Base-by-base conservation (phyloP, 2,329 filamentous ascomycete genomes). In the Fusarium sp. region DNA sequence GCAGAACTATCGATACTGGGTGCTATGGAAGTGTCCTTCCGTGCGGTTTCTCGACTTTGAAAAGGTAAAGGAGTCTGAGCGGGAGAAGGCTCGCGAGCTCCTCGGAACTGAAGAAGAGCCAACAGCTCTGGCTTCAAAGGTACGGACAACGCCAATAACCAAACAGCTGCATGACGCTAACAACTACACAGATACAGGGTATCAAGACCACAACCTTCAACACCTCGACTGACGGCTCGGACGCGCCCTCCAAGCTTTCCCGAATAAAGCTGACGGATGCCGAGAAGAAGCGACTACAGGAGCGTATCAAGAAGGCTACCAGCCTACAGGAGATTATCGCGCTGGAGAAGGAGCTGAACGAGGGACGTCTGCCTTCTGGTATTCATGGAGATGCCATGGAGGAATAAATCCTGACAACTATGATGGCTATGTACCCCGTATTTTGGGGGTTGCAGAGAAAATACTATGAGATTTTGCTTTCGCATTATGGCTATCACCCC, bases 21-120 rank as follows among this genome's bases (percentile, higher is more conserved):
- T 97, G 33, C 89, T 99, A 68, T 98, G 93, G 92, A 90, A 92
- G 71, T 94, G 93, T 80, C 95, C 94, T 2, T 88, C 87, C 9
- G 91, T 99, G 47, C 91, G 95, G 48, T 98, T 97, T 83, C 88
- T 99, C 54, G 96, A 99, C 83, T 98, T 94, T 81, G 88, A 91
- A 76, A 97, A 97, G 83, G 95, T 99, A 55, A 97, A 94, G 83
- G 90, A 96, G 72, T 91, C 88, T 1, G 96, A 99, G 86, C 90
- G 95, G 48, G 85, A 89, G 72, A 89, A 91, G 76, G 94, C 94
- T 0, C 86, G 84, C 24, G 92, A 95, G 82, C 86, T 99, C 5
- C 98, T 98, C 78, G 97, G 97, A 57, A 94, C 92, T 7, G 82
- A 83, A 4, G 89, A 92, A 57, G 90, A 93, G 79, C 96, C 95